Percentiles rank a stretch among this genome's conserved stretches.
phyloP scores from a whole-genome alignment of 177 flowering plant species.

The Vitis hybrid region DNA sequence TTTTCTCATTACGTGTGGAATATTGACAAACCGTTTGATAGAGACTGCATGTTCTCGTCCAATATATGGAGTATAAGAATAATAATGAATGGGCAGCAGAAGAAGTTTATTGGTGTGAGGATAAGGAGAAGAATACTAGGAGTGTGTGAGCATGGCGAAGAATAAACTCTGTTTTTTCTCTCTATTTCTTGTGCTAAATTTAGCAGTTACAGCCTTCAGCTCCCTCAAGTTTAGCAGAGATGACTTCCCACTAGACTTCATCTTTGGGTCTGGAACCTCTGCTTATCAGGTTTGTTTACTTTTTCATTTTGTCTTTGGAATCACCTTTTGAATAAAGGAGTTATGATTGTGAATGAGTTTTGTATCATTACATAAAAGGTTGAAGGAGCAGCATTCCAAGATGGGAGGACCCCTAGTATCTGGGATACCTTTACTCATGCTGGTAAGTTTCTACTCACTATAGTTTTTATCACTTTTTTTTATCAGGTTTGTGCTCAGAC shows the following conservation, averaged over 20 bases:
- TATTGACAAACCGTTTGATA: no score
- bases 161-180: no score
- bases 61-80: no score
- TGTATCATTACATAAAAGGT: conserved; percentile 22
- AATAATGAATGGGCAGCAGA: no score
- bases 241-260: conserved; percentile 41
- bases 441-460: conserved; percentile 7
- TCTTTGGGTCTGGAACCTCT: conserved; percentile 42
- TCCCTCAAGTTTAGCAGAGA: conserved; percentile 20
- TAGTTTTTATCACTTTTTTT: no score
- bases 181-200: no score
- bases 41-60: no score
- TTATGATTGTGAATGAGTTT: background rate
- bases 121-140: no score
- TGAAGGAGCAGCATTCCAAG: conserved; percentile 55
- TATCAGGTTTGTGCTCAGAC: no score
- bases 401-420: conserved; percentile 50
- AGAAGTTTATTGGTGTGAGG: no score
- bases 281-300: conserved; percentile 42
- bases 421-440: conserved; percentile 40
- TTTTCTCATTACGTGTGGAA: no score
- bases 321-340: background rate
- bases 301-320: background rate
- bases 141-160: no score
- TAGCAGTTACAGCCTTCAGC: background rate